Percentiles rank a stretch among this genome's conserved stretches.
Evolutionary conservation across 208 protist genomes (phyloP).

Genomic region (Leishmania tarentolae): DNA sequence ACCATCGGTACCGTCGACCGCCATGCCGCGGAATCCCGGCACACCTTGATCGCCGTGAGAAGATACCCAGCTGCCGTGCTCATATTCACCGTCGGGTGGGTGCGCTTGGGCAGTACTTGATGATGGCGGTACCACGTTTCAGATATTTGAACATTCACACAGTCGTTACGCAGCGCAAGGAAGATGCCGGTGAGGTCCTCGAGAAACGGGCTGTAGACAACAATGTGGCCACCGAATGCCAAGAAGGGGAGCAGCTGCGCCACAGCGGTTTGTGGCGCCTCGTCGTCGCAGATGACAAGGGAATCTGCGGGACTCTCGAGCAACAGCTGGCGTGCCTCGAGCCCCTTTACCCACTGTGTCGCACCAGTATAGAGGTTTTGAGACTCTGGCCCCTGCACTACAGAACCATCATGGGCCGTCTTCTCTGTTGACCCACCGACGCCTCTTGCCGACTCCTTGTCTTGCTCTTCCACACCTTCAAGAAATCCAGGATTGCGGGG

Average conservation of each 20-base stretch:
- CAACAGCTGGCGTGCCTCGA: conserved; percentile 63
- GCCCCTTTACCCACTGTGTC: conserved; percentile 79
- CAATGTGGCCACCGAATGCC: conserved; percentile 73
- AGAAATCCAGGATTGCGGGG: conserved; percentile 79
- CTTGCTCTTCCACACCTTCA: conserved; percentile 43
- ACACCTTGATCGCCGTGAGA: conserved; percentile 89
- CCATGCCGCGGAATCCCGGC: conserved; percentile 28
- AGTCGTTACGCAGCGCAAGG: conserved; percentile 56
- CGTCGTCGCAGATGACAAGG: conserved; percentile 72
- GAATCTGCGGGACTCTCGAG: conserved; percentile 64
- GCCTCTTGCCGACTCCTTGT: background rate
- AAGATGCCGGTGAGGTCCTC: conserved; percentile 79
- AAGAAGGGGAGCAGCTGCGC: conserved; percentile 78
- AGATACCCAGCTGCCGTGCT: conserved; percentile 89
- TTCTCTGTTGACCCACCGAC: conserved; percentile 1
- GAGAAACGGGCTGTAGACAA: conserved; percentile 88
- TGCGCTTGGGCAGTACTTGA: conserved; percentile 92
- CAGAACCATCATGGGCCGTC: background rate
- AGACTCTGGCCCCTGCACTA: conserved; percentile 4
- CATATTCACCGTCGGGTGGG: conserved; percentile 95
- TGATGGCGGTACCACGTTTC: conserved; percentile 95
- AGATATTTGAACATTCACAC: conserved; percentile 85
- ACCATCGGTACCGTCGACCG: background rate
- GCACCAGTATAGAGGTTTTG: conserved; percentile 19
- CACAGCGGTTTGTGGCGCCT: conserved; percentile 36